Percentiles rank a stretch among this genome's conserved stretches.
Conservation (phyloP, 345 rosid species). For the Syzygium aqueum region DNA sequence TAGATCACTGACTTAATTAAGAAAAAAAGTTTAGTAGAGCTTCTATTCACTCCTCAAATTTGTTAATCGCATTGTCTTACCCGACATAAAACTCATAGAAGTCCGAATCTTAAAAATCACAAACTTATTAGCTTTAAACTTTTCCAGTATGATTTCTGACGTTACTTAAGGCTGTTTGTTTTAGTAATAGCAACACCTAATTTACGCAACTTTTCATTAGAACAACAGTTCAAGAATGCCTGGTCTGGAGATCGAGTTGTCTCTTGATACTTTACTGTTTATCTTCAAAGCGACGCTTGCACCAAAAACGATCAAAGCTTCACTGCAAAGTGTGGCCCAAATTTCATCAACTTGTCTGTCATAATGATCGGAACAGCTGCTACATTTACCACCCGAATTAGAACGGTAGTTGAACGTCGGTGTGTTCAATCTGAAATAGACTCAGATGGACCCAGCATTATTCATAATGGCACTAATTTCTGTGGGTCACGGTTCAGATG, state of each 20-base stretch:
- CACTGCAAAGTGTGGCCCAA: background rate
- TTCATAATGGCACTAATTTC: too few relatives aligned
- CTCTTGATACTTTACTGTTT: background rate
- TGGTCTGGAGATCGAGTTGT: background rate
- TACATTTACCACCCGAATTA: background rate
- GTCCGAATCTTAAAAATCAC: too few relatives aligned
- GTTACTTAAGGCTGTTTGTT: background rate
- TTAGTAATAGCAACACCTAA: background rate
- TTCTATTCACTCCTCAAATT: too few relatives aligned
- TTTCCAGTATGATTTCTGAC: too few relatives aligned
- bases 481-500: background rate
- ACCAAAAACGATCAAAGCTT: background rate
- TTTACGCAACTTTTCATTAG: background rate
- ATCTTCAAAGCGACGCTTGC: background rate
- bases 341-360: background rate
- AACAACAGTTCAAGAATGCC: background rate
- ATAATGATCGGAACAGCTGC: too few relatives aligned
- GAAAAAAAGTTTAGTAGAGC: too few relatives aligned
- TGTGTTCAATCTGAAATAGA: background rate
- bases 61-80: too few relatives aligned
- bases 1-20: too few relatives aligned
- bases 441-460: too few relatives aligned
- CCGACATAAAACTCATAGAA: too few relatives aligned
- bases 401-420: background rate
- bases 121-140: too few relatives aligned